A percentile compares a stretch with the other conserved stretches of the same genome.
Evolutionary conservation across 306 rosid species (phyloP).

Genomic region (Cucumis melo): DNA sequence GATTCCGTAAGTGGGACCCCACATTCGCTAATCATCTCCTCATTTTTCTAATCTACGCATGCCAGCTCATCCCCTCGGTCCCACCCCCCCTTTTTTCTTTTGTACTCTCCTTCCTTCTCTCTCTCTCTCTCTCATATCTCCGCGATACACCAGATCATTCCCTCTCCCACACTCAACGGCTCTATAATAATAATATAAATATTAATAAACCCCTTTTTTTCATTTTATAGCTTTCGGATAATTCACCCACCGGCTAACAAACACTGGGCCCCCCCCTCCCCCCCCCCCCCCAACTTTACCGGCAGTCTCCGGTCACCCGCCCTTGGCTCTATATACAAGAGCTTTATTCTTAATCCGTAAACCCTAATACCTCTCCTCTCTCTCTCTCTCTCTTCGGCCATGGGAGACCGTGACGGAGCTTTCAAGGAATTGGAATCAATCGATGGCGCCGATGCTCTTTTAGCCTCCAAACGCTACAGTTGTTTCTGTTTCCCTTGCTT

Average conservation of each 20-base stretch:
- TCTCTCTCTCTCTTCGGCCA: neutral
- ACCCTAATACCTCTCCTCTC: neutral
- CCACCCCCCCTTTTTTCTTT: neutral
- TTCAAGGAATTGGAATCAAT: conserved; percentile 27
- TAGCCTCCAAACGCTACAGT: conserved; percentile 21
- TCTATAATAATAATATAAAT: neutral
- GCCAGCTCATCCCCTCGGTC: conserved; percentile 1
- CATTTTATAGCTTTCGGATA: neutral
- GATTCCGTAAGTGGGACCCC: neutral
- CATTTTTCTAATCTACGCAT: neutral
- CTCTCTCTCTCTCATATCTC: neutral
- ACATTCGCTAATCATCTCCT: neutral
- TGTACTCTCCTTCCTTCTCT: too few relatives aligned
- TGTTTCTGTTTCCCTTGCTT: conserved; percentile 53
- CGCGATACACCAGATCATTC: neutral
- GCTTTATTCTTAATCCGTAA: neutral
- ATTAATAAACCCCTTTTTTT: neutral
- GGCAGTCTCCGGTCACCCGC: conserved; percentile 1
- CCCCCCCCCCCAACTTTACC: too few relatives aligned
- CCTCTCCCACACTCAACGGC: neutral
- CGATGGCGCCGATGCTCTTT: conserved; percentile 16
- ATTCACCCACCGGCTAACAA: neutral
- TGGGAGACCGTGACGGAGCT: conserved; percentile 5
- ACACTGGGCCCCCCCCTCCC: neutral
- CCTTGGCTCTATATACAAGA: conserved; percentile 8